A percentile compares a stretch with the other conserved stretches of the same genome.
Evolutionary conservation across 805 yeast species (phyloP).

Genomic region (Metschnikowia henanensis): DNA sequence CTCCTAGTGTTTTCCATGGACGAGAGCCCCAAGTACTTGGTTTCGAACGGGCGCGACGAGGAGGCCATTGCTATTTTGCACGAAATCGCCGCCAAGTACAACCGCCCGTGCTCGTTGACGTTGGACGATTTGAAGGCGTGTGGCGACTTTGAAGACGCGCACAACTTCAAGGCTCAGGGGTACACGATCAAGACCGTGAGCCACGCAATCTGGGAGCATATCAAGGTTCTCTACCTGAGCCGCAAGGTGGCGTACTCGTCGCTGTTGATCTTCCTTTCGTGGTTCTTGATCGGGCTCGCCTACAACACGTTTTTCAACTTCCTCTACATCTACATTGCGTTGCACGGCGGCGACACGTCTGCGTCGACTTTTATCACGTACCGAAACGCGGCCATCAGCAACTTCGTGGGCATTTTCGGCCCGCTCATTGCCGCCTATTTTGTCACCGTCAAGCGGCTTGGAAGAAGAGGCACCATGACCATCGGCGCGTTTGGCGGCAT

Average conservation of each 20-base stretch:
- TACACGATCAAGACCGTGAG: slow-evolving; percentile 1
- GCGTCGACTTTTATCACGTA: slow-evolving; percentile 8
- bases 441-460: slow-evolving; percentile 31
- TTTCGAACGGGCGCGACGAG: slow-evolving; percentile 12
- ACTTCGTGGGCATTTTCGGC: slow-evolving; percentile 11
- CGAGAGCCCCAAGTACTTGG: slow-evolving; percentile 16
- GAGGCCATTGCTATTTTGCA: slow-evolving; percentile 13
- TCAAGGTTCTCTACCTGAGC: slow-evolving; percentile 3
- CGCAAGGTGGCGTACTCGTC: slow-evolving; percentile 8
- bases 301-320: slow-evolving; percentile 12
- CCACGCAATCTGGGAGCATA: slow-evolving; percentile 2
- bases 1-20: slow-evolving; percentile 7
- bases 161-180: slow-evolving; percentile 2
- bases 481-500: slow-evolving; percentile 22
- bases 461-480: slow-evolving; percentile 58
- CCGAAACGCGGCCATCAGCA: slow-evolving; percentile 10
- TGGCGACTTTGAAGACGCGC: slow-evolving; percentile 14
- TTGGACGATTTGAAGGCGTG: slow-evolving; percentile 13
- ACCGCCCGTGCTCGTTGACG: slow-evolving; percentile 15
- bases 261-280: slow-evolving; percentile 7
- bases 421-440: slow-evolving; percentile 10
- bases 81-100: slow-evolving; percentile 14
- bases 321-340: slow-evolving; percentile 11
- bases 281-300: slow-evolving; percentile 9
- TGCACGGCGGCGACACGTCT: slow-evolving; percentile 11